Base-by-base conservation (phyloP, 768 basidiomycete species). In the Mycena venus region DNA sequence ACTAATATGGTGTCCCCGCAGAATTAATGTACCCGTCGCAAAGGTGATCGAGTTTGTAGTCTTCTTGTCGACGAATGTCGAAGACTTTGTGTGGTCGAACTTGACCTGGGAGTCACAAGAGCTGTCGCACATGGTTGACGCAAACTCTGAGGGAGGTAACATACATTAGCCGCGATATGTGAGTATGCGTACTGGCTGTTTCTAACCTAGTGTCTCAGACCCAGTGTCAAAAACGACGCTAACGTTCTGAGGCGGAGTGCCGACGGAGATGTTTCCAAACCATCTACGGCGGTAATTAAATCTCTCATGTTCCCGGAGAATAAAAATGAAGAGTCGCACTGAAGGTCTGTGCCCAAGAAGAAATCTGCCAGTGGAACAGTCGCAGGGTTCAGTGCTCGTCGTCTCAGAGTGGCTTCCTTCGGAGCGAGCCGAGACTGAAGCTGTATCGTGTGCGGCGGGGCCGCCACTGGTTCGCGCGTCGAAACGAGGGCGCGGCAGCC, bases 221-320 rank as follows among this genome's bases (percentile, higher is more conserved):
- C 90, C 90, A 17, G 90, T 91, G 77, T 91, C 90, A 79, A 91
- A 91, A 10, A 91, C 88, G 60, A 91, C 90, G 29, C 53, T 60
- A 32, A 74, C 36, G 12, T 59, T 19, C 75, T 91, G 90, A 10
- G 90, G 88, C 9, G 90, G 90, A 3, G 90, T 91, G 38, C 90
- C 90, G 56, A 90, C 88, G 87, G 79, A 21, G 27, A 90, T 86
- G 72, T 90, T 87, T 19, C 89, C 89, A 73, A 85, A 90, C 88
- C 89, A 89, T 80, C 88, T 89, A 59, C 23, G n/a, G 32, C 31
- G 62, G 55, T 6, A 71, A 40, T 60, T 27, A 66, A 51, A 7
- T 23, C 25, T 23, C n/a, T 49, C 47, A 15, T 25, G 51, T 75
- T 53, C n/a, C n/a, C 27, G 29, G n/a, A 44, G 32, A 49, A 36